These are phyloP conservation scores for Yamadazyma triangularis DNA, from an alignment of 1,139 yeast species.

Conservation along the genomic window DNA sequence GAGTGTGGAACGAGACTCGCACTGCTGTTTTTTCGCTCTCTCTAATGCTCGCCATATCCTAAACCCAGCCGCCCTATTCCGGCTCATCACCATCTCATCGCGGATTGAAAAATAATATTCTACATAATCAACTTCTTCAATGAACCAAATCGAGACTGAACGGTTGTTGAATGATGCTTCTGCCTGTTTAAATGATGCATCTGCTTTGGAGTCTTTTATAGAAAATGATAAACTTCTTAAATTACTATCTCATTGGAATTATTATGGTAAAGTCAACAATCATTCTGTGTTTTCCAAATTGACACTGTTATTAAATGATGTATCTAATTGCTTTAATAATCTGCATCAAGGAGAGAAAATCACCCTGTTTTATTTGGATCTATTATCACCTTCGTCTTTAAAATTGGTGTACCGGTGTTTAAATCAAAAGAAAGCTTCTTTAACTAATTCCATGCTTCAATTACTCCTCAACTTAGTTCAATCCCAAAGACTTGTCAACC, in stretches of 20 bases:
- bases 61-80: too few relatives aligned
- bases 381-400: constrained; percentile 48
- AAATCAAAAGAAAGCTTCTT: constrained; percentile 51
- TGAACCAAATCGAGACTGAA: background rate
- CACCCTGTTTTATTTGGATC: constrained; percentile 37
- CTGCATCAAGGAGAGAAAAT: constrained; percentile 13
- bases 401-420: constrained; percentile 70
- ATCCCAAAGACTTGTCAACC: constrained; percentile 48
- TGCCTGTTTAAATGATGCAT: background rate
- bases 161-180: background rate
- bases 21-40: too few relatives aligned
- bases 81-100: too few relatives aligned
- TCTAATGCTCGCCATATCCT: too few relatives aligned
- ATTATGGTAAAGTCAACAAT: constrained; percentile 59
- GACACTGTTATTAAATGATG: constrained; percentile 18
- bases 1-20: too few relatives aligned
- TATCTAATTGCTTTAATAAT: constrained; percentile 6
- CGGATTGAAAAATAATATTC: too few relatives aligned
- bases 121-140: background rate
- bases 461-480: constrained; percentile 50
- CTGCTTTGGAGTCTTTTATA: background rate
- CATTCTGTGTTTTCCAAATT: constrained; percentile 45
- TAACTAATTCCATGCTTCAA: constrained; percentile 58
- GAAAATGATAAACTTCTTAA: background rate
- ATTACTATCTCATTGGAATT: constrained; percentile 43